Evolutionary conservation across 2,329 filamentous ascomycete species (phyloP).

Genomic region (Aspergillus quadricinctus): DNA sequence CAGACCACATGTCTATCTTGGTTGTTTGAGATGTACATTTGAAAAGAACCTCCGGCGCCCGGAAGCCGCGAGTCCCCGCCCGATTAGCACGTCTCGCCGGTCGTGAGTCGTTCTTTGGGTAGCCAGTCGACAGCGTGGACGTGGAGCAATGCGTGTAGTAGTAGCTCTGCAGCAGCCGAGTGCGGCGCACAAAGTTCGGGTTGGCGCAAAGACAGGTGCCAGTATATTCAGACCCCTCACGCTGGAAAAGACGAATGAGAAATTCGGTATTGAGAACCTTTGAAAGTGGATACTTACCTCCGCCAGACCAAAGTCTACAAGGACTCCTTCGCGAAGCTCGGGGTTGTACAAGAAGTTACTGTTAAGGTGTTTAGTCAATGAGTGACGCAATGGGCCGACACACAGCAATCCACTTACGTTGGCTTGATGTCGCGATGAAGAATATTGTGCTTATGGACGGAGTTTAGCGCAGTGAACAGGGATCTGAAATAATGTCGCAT

Average conservation of each 20-base stretch:
- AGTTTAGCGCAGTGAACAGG: constrained; percentile 76
- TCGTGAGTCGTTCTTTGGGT: constrained; percentile 84
- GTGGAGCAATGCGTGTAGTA: constrained; percentile 50
- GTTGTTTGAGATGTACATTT: constrained; percentile 95
- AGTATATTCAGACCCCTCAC: constrained; percentile 51
- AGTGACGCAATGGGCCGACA: neutral
- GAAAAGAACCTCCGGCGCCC: constrained; percentile 91
- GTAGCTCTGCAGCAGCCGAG: constrained; percentile 52
- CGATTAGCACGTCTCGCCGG: constrained; percentile 88
- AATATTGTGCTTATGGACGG: constrained; percentile 79
- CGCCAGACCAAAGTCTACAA: constrained; percentile 98
- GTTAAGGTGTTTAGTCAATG: constrained; percentile 5
- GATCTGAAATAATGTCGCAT: constrained; percentile 87
- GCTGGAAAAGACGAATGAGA: constrained; percentile 22
- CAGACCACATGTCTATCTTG: constrained; percentile 95
- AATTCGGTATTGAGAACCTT: neutral
- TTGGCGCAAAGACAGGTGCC: constrained; percentile 73
- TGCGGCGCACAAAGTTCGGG: constrained; percentile 56
- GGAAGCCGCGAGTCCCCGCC: constrained; percentile 90
- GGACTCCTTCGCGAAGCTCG: constrained; percentile 67
- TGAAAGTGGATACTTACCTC: constrained; percentile 48
- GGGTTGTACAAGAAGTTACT: constrained; percentile 90
- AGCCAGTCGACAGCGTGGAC: constrained; percentile 55
- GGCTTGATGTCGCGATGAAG: constrained; percentile 96
- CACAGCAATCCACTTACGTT: constrained; percentile 48